Evolutionary conservation across 2,329 filamentous ascomycete genomes (phyloP).

Genomic region (Colletotrichum phormii): DNA sequence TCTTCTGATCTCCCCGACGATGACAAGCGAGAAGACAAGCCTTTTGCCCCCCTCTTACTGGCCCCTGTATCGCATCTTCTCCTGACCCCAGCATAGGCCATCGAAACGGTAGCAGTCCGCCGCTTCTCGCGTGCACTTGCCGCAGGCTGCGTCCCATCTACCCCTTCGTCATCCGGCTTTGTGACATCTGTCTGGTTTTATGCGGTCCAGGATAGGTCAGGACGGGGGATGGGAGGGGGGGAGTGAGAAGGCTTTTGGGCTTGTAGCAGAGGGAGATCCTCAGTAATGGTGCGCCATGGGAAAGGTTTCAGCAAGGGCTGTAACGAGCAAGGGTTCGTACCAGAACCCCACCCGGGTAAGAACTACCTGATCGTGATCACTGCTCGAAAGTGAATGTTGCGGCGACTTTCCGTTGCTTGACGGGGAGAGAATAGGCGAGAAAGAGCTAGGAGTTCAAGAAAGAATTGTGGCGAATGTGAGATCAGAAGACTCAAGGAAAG

Average conservation of each 20-base stretch:
- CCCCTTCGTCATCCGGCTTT: neutral
- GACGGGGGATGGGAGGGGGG: neutral
- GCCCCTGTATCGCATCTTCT: conserved; percentile 7
- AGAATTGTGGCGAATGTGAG: neutral
- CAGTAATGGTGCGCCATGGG: neutral
- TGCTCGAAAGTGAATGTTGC: neutral
- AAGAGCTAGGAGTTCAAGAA: neutral
- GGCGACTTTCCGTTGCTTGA: neutral
- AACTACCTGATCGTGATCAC: neutral
- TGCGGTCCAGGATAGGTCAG: neutral
- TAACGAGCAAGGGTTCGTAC: conserved; percentile 6
- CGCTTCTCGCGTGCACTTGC: conserved; percentile 30
- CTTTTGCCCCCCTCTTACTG: neutral
- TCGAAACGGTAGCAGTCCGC: neutral
- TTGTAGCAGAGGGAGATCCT: neutral
- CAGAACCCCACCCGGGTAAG: neutral
- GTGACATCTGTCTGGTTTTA: conserved; percentile 21
- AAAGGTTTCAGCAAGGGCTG: conserved; percentile 32
- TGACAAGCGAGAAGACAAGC: conserved; percentile 8
- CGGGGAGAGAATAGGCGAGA: neutral
- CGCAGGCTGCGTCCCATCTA: conserved; percentile 9
- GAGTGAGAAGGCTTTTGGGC: neutral
- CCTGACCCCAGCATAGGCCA: neutral
- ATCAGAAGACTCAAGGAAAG: conserved; percentile 4
- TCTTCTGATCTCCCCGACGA: neutral